Conservation (phyloP, 129 eudicot species). For the Rutidosis leptorrhynchoides region DNA sequence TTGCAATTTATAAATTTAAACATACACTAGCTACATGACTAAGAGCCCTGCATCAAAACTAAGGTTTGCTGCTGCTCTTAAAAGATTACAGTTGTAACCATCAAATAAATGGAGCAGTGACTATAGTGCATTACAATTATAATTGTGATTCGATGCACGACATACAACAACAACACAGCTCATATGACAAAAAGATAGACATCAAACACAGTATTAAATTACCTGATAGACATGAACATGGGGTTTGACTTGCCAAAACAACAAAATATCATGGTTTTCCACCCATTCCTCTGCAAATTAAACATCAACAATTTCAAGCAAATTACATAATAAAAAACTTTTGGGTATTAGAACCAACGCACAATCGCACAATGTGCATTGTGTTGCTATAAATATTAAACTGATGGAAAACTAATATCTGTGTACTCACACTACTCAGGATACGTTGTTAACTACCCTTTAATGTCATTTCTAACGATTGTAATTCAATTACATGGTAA, state of each 20-base stretch:
- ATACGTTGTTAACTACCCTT: conserved; percentile 3
- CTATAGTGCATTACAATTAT: not conserved
- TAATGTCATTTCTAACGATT: not conserved
- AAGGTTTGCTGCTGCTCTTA: not conserved
- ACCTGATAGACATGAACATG: conserved; percentile 96
- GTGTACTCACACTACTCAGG: not conserved
- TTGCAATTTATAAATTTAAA: conserved; percentile 12
- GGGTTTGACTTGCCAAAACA: conserved; percentile 99
- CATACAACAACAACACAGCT: not conserved
- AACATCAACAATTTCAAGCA: not conserved
- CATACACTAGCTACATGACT: conserved; percentile 13
- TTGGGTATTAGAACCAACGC: conserved; percentile 1
- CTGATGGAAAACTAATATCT: conserved; percentile 2
- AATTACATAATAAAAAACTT: conserved; percentile 1
- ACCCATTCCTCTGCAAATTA: conserved; percentile 75
- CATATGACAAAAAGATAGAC: conserved; percentile 6
- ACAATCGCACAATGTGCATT: not conserved
- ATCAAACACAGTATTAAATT: conserved; percentile 14
- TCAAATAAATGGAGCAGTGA: conserved; percentile 7
- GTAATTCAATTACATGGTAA: not conserved
- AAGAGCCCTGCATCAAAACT: conserved; percentile 11
- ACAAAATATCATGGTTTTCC: conserved; percentile 64
- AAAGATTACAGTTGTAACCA: not conserved
- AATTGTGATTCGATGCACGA: not conserved
- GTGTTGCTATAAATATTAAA: conserved; percentile 1